A percentile compares a stretch with the other conserved stretches of the same genome.
These are phyloP conservation scores for Podospora conica DNA, from an alignment of 495 filamentous ascomycete species.

Conservation along the genomic window DNA sequence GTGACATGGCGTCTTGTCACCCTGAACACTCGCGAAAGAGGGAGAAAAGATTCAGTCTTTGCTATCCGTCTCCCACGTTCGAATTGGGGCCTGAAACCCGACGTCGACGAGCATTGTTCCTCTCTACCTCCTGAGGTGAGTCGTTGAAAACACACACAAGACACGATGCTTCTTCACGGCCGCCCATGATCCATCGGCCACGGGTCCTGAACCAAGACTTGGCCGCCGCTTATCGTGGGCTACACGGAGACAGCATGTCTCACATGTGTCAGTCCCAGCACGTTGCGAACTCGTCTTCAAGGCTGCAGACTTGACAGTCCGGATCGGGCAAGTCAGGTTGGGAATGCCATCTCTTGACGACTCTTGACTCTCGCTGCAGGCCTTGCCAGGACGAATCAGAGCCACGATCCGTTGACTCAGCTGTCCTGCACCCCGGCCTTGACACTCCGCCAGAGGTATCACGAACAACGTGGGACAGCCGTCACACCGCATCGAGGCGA, in stretches of 20 bases:
- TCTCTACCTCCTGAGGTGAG: neutral
- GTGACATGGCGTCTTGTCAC: neutral
- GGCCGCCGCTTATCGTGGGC: neutral
- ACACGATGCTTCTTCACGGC: no score
- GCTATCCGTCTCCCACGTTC: neutral
- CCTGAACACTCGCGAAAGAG: no score
- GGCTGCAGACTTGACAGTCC: neutral
- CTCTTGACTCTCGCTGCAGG: neutral
- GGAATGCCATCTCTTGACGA: neutral
- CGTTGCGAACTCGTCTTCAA: neutral
- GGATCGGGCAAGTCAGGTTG: neutral
- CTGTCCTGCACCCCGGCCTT: neutral
- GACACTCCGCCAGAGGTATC: neutral
- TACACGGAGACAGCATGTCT: neutral
- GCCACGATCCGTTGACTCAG: neutral
- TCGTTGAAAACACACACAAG: neutral
- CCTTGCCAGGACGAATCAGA: neutral
- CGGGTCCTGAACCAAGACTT: neutral
- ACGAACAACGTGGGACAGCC: neutral
- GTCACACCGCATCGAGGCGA: neutral
- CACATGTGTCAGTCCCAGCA: neutral
- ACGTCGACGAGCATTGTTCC: neutral
- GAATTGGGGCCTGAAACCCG: neutral
- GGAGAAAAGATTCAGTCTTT: no score
- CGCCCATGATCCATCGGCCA: no score